Base-by-base conservation (phyloP, 2,329 filamentous ascomycete genomes). In the Thermothelomyces thermophilus region DNA sequence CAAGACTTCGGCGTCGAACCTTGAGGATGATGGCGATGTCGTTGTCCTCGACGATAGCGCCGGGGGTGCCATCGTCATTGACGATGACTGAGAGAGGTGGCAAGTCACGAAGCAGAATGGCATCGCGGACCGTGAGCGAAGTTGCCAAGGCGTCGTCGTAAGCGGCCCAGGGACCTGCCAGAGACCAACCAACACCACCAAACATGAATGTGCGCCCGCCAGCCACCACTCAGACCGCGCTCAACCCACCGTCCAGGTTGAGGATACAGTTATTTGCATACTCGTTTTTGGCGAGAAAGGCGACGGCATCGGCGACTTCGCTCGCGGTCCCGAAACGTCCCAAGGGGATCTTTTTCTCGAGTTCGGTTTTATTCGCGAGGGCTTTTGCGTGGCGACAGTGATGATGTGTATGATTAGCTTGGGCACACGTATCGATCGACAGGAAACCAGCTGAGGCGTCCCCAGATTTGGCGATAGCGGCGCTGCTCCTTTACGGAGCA, bases 201-300 rank as follows among this genome's bases (percentile, higher is more conserved):
- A 26, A 9, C 24, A 26, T n/a, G n/a, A n/a, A n/a, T n/a, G n/a
- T n/a, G n/a, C n/a, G n/a, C n/a, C n/a, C n/a, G n/a, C n/a, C n/a
- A 26, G 9, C 24, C 24, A 26, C 24, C 24, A 9, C 24, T 74
- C 64, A 86, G 59, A 67, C 68, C 44, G 86, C 86, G 65, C 86
- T 90, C 58, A 94, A 66, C 1, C 90, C 90, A 14, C 90, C 90
- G 66, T 95, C 90, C 24, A 95, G 73, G 65, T 90, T 93, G 45
- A 95, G 73, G 44, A 90, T 76, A 65, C 87, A 93, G 58, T 94
- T 94, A 65, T 91, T 91, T 49, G 88, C 86, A 68, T 91, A 95
- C 55, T 79, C 71, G 66, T 93, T 95, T 41, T 76, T 75, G 26
- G 80, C 84, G 14, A 95, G 74, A 65, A 94, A 95, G 24, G 84